Evolutionary conservation across 2,329 filamentous ascomycete genomes (phyloP).

Genomic region (Pyricularia sp.): DNA sequence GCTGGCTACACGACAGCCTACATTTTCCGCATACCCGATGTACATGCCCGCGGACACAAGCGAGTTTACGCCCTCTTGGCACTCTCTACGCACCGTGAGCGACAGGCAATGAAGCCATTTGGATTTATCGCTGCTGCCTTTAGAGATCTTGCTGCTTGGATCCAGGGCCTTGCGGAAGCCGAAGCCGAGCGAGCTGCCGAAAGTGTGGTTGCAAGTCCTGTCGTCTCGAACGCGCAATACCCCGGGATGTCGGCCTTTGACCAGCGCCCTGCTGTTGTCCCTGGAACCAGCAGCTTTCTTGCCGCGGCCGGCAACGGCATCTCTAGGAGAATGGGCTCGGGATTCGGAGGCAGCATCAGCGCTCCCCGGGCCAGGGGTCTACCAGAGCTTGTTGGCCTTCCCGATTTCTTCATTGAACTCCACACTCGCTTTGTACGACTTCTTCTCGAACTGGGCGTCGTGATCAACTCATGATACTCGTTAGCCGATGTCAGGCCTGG

Average conservation of each 20-base stretch:
- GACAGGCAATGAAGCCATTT: conserved; percentile 57
- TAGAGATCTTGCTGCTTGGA: conserved; percentile 55
- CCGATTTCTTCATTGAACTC: conserved; percentile 60
- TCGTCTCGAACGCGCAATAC: conserved; percentile 27
- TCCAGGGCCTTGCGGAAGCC: conserved; percentile 53
- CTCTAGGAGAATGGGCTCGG: conserved; percentile 47
- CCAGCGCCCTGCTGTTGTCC: conserved; percentile 6
- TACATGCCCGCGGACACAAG: conserved; percentile 58
- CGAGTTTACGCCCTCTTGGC: conserved; percentile 61
- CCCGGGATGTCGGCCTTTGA: neutral
- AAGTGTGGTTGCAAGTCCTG: conserved; percentile 23
- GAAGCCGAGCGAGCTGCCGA: conserved; percentile 48
- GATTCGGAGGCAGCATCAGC: conserved; percentile 43
- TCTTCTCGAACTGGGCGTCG: conserved; percentile 48
- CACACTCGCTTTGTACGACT: conserved; percentile 55
- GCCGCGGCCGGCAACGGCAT: conserved; percentile 44
- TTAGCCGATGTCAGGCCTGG: no score
- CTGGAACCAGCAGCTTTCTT: conserved; percentile 41
- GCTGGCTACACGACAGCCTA: conserved; percentile 62
- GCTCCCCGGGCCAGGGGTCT: conserved; percentile 51
- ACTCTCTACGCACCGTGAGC: conserved; percentile 55
- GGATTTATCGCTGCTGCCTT: conserved; percentile 53
- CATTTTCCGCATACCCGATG: conserved; percentile 60
- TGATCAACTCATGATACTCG: conserved; percentile 34
- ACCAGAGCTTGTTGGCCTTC: conserved; percentile 55